A percentile compares a stretch with the other conserved stretches of the same genome.
phyloP scores from a whole-genome alignment of 352 stramenopile genomes.

The Discostella stelligera region DNA sequence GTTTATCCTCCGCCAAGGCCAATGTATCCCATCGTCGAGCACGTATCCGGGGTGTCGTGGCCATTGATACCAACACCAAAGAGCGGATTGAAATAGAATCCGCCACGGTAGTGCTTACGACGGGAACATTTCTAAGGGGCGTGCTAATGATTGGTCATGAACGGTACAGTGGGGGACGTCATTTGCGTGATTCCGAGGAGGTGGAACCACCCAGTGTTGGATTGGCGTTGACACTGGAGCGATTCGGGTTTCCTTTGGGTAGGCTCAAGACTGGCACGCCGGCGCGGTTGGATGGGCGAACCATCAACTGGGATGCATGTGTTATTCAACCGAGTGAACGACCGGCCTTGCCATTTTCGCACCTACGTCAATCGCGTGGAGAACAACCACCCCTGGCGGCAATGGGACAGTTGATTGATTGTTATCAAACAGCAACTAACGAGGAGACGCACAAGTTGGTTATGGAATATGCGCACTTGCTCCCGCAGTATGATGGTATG shows the following conservation, averaged over 20 bases:
- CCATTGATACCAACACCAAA: constrained; percentile 59
- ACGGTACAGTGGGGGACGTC: constrained; percentile 90
- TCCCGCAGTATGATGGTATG: constrained; percentile 90
- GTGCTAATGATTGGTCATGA: constrained; percentile 92
- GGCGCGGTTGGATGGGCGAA: constrained; percentile 91
- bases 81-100: constrained; percentile 65
- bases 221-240: constrained; percentile 91
- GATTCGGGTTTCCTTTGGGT: constrained; percentile 90
- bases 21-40: constrained; percentile 40
- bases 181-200: constrained; percentile 87
- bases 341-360: constrained; percentile 91
- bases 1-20: constrained; percentile 43
- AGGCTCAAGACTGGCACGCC: constrained; percentile 97
- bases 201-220: constrained; percentile 93
- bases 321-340: constrained; percentile 91
- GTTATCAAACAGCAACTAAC: constrained; percentile 95
- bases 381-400: constrained; percentile 75
- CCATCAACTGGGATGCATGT: constrained; percentile 91
- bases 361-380: constrained; percentile 86
- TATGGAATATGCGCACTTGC: constrained; percentile 89
- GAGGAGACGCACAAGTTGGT: constrained; percentile 93
- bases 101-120: constrained; percentile 91
- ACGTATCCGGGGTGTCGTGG: constrained; percentile 69
- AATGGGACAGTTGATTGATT: constrained; percentile 86
- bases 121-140: constrained; percentile 96